Base-by-base conservation (phyloP, 257 asterid species). In the Parsonsia alboflavescens region DNA sequence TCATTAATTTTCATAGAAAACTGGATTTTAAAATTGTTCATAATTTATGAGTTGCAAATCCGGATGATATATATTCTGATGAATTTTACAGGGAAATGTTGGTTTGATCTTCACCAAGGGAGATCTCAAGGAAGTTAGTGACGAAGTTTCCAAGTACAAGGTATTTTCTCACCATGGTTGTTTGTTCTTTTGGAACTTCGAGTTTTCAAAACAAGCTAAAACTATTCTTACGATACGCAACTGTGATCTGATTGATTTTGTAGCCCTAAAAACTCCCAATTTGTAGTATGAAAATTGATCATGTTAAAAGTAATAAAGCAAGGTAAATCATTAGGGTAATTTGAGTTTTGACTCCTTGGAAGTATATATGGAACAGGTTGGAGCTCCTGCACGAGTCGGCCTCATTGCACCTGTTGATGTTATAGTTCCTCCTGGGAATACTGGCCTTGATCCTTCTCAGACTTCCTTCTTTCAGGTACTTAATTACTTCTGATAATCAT, bases 401-500 rank as follows among this genome's bases (percentile, higher is more conserved):
- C 76, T 79, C 0, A 48, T 82, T 46, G 86, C 86, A 54, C 86
- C 86, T 12, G 74, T 79, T 79, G 80, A 79, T 65, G 86, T 82
- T 50, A 68, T 82, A 68, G 86, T 82, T 64, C 83, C 84, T 36
- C 84, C 86, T 58, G 84, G 86, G 53, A 82, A 76, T 68, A 82
- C 84, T 56, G 86, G 86, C 36, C 86, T 82, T 64, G 86, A 82
- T 71, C 86, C 86, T 57, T 79, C 86, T 33, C 82, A 82, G 48
- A 82, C 84, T 58, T 75, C 83, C 53, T 82, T 82, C 86, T 82
- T 82, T 70, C 86, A 82, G 86, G 86, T 82, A n/a, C n/a, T n/a
- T 73, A 30, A 72, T 41, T 36, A 24, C 61, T 64, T 68, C 42
- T 33, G 7, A 33, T 33, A 33, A 0, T 66, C 49, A 33, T 1